Evolutionary conservation across 2,329 filamentous ascomycete species (phyloP).

Genomic region (Uncinocarpus reesii): DNA sequence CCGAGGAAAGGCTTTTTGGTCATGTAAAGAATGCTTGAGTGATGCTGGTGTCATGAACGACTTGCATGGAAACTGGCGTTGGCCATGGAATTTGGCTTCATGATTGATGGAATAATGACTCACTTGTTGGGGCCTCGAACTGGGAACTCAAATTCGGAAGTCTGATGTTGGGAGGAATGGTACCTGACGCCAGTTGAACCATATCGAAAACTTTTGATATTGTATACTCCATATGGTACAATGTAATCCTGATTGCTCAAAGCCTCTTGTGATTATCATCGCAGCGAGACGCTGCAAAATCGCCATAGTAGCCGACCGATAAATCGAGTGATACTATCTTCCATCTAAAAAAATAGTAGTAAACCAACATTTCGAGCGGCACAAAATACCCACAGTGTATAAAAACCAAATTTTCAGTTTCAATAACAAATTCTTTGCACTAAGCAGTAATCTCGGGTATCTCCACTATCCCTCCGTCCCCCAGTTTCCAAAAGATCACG

Average conservation of each 20-base stretch:
- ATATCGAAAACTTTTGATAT: too few relatives aligned
- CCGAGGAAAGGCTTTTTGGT: too few relatives aligned
- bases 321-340: background rate
- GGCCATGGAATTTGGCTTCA: too few relatives aligned
- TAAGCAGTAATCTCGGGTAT: background rate
- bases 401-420: conserved; percentile 1
- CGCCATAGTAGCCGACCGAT: background rate
- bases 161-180: too few relatives aligned
- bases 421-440: background rate
- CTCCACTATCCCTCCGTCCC: background rate
- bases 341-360: background rate
- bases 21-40: too few relatives aligned
- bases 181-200: too few relatives aligned
- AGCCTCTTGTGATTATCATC: background rate
- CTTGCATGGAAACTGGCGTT: too few relatives aligned
- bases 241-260: background rate
- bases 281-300: background rate
- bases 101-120: too few relatives aligned
- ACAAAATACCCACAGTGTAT: background rate
- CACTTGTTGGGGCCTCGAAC: too few relatives aligned
- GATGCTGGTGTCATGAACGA: too few relatives aligned
- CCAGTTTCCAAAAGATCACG: conserved; percentile 29
- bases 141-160: too few relatives aligned
- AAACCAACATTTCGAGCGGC: background rate
- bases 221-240: background rate